A percentile compares a stretch with the other conserved stretches of the same genome.
Conservation (phyloP, 768 basidiomycete species). For the Suillus tomentosus region DNA sequence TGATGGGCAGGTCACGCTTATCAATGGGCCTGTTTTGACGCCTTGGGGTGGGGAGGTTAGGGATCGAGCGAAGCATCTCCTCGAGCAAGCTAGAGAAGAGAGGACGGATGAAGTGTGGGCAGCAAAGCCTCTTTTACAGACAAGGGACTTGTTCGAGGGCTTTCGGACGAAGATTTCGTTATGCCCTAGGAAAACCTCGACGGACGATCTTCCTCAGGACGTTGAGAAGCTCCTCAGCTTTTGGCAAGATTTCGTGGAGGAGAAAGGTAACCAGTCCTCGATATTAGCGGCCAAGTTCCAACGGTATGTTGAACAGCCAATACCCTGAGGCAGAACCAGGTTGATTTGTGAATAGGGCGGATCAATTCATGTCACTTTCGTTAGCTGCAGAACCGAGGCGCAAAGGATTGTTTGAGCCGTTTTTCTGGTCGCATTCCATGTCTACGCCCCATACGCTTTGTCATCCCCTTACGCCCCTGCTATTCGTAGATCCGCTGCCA, state of each 20-base stretch:
- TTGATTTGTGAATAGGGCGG: conserved; percentile 45
- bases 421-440: conserved; percentile 62
- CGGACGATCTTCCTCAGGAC: conserved; percentile 44
- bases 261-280: conserved; percentile 39
- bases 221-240: conserved; percentile 51
- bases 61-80: conserved; percentile 44
- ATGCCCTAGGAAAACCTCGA: conserved; percentile 45
- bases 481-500: conserved; percentile 78
- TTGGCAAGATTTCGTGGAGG: conserved; percentile 54
- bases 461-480: conserved; percentile 60
- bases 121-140: conserved; percentile 41
- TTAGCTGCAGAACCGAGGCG: conserved; percentile 72
- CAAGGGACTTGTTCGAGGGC: conserved; percentile 51
- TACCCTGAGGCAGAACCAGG: not conserved
- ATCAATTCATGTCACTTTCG: conserved; percentile 79
- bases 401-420: conserved; percentile 75
- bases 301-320: conserved; percentile 44
- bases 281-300: conserved; percentile 58
- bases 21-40: conserved; percentile 48
- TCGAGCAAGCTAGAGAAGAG: conserved; percentile 48
- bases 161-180: conserved; percentile 52
- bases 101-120: conserved; percentile 46
- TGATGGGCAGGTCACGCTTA: conserved; percentile 32
- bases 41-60: conserved; percentile 72
- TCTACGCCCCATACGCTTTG: conserved; percentile 40